Base-by-base conservation (phyloP, 495 filamentous ascomycete genomes). In the Lophiotrema nucula region DNA sequence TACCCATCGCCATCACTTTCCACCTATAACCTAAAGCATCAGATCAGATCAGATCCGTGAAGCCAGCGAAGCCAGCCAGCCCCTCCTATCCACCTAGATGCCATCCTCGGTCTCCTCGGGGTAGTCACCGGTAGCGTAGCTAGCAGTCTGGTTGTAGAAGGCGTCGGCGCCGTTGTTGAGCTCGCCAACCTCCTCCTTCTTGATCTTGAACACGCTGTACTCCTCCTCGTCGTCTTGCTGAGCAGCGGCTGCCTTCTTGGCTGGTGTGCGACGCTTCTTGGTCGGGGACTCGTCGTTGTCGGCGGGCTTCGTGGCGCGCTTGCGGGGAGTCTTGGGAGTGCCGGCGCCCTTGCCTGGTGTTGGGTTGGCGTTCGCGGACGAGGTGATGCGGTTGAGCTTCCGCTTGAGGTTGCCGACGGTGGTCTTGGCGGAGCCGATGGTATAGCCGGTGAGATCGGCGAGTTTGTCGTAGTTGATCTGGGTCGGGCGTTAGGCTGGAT, bases 381-480 rank as follows among this genome's bases (percentile, higher is more conserved):
- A 19, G 41, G 22, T 47, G 12, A 44, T 42, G 39, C 39, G 43
- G 6, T 18, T 51, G 47, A 67, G 31, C 33, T 67, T 67, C 45
- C 59, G 58, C 25, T 60, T 62, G 38, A 67, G 37, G 2, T 56
- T 60, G 26, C 59, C 51, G n/a, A 63, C n/a, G 21, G 60, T 67
- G 26, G 60, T 55, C 10, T 18, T 13, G 28, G 64, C 58, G 26
- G 49, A 41, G 27, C 45, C 27, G 19, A 21, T 12, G 26, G 41
- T 54, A 25, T 63, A 67, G 35, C 59, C 59, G 35, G 59, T 33
- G 1, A 67, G 49, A 1, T 35, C 13, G 18, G 55, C 59, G 19
- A 67, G 55, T 31, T 67, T 67, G n/a, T 31, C 46, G 26, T 50
- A 49, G 64, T 67, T 42, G 54, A 67, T 63, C 64, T 63, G 39